A percentile compares a stretch with the other conserved stretches of the same genome.
These are phyloP conservation scores for Solanum hybrid DNA, from an alignment of 305 asterid species.

Conservation along the genomic window DNA sequence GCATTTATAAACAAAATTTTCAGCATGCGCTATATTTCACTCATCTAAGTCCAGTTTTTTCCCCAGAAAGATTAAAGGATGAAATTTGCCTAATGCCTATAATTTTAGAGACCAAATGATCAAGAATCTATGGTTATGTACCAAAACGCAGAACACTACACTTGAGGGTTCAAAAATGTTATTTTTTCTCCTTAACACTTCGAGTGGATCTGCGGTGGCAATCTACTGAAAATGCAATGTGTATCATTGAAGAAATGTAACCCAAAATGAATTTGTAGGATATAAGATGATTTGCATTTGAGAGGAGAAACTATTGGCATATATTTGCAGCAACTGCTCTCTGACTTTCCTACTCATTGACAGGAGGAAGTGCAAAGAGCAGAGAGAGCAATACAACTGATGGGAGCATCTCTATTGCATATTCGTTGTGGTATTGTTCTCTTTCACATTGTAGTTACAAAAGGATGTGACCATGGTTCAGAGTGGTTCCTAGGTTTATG, in stretches of 20 bases:
- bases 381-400: slow-evolving; percentile 63
- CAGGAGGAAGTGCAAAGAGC: slow-evolving; percentile 87
- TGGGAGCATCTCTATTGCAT: slow-evolving; percentile 75
- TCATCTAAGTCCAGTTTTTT: not conserved
- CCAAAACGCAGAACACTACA: not conserved
- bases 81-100: not conserved
- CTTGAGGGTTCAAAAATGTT: not conserved
- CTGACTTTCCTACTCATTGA: not conserved
- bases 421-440: slow-evolving; percentile 53
- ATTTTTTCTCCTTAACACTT: not conserved
- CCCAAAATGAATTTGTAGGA: not conserved
- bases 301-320: not conserved
- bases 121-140: not conserved
- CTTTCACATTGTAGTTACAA: not conserved
- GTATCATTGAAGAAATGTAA: not conserved
- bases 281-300: not conserved
- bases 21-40: not conserved
- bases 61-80: not conserved
- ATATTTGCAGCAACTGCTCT: not conserved
- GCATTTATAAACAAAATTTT: not conserved
- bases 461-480: not conserved
- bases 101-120: not conserved
- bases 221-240: not conserved
- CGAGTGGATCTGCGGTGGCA: not conserved
- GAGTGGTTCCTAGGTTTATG: not conserved